Evolutionary conservation across 2,329 filamentous ascomycete species (phyloP), one percentile per base, ranked within the genome.

Genomic region (Botrytis medusae): DNA sequence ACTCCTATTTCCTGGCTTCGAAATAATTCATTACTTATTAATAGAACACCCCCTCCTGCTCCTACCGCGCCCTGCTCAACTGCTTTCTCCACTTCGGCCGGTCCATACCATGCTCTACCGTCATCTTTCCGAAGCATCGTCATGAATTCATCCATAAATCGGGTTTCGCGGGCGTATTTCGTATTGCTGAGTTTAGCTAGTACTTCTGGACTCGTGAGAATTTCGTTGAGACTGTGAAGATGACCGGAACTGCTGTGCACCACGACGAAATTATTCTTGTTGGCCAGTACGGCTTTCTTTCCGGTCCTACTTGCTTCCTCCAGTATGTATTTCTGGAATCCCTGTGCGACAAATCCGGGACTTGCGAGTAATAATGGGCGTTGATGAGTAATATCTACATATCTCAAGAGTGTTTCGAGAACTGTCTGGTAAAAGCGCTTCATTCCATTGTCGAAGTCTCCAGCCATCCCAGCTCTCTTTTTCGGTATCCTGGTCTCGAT

Each of bases 11-110:
- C 91, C 78, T 95, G 89, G 76, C 92, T 94, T 67, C 96, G 87
- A 82, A 99, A 98, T 1, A 98, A 85, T 1, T 90, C 88, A 81
- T 98, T 97, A 77, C 92, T 97, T 79, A 99, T 91, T 72, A 99
- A 85, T 68, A 99, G 83, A 4, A 94, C 89, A 20, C 94, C 95
- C 0, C 95, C 95, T 14, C 95, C 94, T 22, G 92, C 87, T 0
- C 95, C 95, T 0, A 98, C 94, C 0, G 95, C 96, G 1, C 95
- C 95, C 78, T 96, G 93, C 18, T 90, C 90, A 6, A 98, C 91
- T 0, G 95, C 95, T 74, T 88, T 89, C 80, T 93, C 90, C 2
- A 97, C 94, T 71, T 97, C 93, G 22, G 86, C 88, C 0, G 92
- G 89, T 0, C 96, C 96, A 82, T 99, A 99, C 87, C 95, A 97